Percentiles rank a stretch among this genome's conserved stretches.
These are phyloP conservation scores for Coemansia furcata DNA, from an alignment of 192 early-diverging fungal species.

Conservation along the genomic window DNA sequence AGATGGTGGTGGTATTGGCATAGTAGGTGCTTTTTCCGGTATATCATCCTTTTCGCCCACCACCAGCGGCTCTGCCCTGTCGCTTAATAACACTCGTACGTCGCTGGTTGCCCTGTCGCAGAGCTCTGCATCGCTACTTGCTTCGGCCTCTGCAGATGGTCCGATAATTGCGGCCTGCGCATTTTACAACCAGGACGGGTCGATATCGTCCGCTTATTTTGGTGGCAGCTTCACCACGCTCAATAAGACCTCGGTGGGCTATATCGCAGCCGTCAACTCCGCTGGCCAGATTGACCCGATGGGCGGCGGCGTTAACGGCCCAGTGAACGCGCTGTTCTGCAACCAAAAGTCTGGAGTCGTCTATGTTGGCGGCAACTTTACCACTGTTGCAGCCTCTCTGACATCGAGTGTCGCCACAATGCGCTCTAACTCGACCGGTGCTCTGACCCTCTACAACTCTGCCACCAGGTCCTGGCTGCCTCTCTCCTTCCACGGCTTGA, in stretches of 20 bases:
- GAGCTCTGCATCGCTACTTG: slow-evolving; percentile 28
- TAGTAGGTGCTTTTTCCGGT: slow-evolving; percentile 52
- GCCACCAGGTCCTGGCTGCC: slow-evolving; percentile 50
- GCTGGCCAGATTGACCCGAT: slow-evolving; percentile 33
- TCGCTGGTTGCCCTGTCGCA: slow-evolving; percentile 42
- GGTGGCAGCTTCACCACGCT: slow-evolving; percentile 43
- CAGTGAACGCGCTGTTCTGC: slow-evolving; percentile 50
- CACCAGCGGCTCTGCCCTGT: slow-evolving; percentile 20
- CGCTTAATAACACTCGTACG: slow-evolving; percentile 29
- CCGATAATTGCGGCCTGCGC: slow-evolving; percentile 34
- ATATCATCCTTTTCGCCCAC: slow-evolving; percentile 40
- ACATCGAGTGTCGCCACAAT: slow-evolving; percentile 25
- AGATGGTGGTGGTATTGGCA: slow-evolving; percentile 45
- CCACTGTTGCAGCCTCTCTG: slow-evolving; percentile 25
- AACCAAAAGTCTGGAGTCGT: slow-evolving; percentile 38
- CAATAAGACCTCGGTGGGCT: slow-evolving; percentile 28
- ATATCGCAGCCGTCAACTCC: slow-evolving; percentile 33
- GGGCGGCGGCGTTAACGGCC: slow-evolving; percentile 43
- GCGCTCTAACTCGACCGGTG: slow-evolving; percentile 31
- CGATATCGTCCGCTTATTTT: slow-evolving; percentile 28
- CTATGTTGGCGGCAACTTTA: slow-evolving; percentile 54
- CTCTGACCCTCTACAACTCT: slow-evolving; percentile 33
- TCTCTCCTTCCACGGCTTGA: slow-evolving; percentile 66
- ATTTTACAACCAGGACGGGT: slow-evolving; percentile 36
- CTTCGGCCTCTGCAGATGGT: slow-evolving; percentile 23